Evolutionary conservation across 202 grass and related monocot genomes (phyloP), one percentile per base, ranked within the genome.

Genomic region (Saccharum hybrid): DNA sequence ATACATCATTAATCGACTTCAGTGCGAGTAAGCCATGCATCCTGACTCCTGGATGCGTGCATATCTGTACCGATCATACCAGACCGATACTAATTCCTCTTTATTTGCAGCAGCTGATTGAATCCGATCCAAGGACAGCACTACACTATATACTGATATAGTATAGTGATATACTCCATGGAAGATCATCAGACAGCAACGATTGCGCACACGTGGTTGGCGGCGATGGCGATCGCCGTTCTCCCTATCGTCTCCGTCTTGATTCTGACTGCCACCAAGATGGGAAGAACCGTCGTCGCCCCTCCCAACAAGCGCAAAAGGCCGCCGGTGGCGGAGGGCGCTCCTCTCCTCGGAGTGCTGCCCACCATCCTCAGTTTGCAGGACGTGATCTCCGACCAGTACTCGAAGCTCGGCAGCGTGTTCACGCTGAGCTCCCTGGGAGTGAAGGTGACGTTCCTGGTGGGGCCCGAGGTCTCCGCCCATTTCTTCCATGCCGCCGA

Each of bases 401-500:
- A 78, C 61, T 7, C 2, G 16, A 39, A 33, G 61, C 61, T 78
- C 16, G 61, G 76, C 10, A 78, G 60, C 14, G 61, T 78, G 26
- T 78, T 78, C 41, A 79, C 42, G 28, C 62, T 66, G 2, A 66
- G 34, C 26, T 48, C 42, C 5, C 5, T 79, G 0, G 41, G 62
- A 10, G 0, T 66, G 0, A 65, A 64, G 15, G 41, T 79, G 10
- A 78, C 61, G 0, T 65, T 78, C 61, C 11, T 78, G 41, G 26
- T 78, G 10, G 41, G 61, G 0, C 76, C 62, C 1, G 43, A 79
- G 41, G 62, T 1, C 6, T 66, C 42, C 0, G 62, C 16, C 28
- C 76, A 66, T n/a, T 66, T 78, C 41, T 78, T 66, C 76, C 62
- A 79, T 0, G 76, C 6, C 2, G 1, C 28, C 2, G 91, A 94